Base-by-base conservation (phyloP, 2,329 filamentous ascomycete species). In the Emmonsiellopsis sp. region DNA sequence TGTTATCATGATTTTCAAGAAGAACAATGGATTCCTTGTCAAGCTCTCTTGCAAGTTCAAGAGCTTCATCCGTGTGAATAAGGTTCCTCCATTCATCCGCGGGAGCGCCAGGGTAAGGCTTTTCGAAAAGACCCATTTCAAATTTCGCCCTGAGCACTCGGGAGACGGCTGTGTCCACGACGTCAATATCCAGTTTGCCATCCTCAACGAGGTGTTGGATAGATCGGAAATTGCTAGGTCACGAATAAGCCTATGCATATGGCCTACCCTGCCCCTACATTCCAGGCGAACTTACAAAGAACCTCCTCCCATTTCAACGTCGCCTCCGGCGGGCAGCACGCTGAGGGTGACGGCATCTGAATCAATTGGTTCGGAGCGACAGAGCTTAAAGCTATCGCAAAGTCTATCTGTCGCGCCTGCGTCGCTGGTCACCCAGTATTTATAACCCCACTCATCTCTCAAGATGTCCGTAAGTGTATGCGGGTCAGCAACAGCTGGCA, bases 271-370 rank as follows among this genome's bases (percentile, higher is more conserved):
- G 5, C 21, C 21, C 21, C 21, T 27, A 27, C 21, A 5, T 27
- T 27, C 21, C 21, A 27, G 5, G 21, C 21, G 13, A 39, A 44
- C 42, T 17, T 44, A 44, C 42, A 81, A 88, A 17, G 82, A 84
- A 17, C 86, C 86, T 40, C 86, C 85, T 10, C 86, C 86, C 86
- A 88, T 88, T 62, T 89, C 86, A 10, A 86, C 64, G 44, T 88
- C 86, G 49, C 82, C 85, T 2, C 86, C 86, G 4, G 85, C 83
- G 0, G 81, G 81, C 4, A 89, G 75, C 7, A 81, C 73, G 68
- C 79, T 77, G 48, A 81, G 71, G 0, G 83, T 84, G 27, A 88
- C 77, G 2, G 84, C 81, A 52, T 83, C 79, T 50, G 79, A 80
- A 60, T 88, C 85, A 42, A 85, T 77, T 0, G 81, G 80, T 32